phyloP scores from a whole-genome alignment of 768 basidiomycete species.

The Cystofilobasidium macerans region DNA sequence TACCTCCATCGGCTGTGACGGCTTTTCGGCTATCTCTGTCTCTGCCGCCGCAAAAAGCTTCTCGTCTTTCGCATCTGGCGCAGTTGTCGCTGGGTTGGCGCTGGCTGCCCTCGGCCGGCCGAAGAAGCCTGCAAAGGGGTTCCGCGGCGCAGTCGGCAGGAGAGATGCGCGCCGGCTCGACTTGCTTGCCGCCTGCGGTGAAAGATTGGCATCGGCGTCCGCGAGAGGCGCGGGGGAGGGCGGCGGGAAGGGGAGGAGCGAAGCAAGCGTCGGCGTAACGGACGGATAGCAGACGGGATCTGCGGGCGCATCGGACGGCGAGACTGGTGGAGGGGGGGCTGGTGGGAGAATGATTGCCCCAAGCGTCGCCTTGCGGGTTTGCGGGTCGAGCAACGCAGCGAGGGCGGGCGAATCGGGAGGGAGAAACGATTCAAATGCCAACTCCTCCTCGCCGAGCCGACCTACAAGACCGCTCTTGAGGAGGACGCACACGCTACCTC shows the following conservation, averaged over 20 bases:
- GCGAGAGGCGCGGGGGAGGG: conserved; percentile 31
- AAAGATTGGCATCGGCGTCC: not conserved
- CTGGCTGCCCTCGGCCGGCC: conserved; percentile 37
- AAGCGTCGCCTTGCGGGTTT: not conserved
- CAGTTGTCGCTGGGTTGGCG: conserved; percentile 32
- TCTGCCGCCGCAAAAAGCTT: not conserved
- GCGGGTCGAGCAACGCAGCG: conserved; percentile 10
- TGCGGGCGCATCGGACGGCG: not conserved
- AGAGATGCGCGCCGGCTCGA: conserved; percentile 19
- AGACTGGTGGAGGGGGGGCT: not conserved
- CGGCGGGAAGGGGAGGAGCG: conserved; percentile 34
- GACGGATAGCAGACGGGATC: conserved; percentile 34
- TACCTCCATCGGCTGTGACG: conserved; percentile 35
- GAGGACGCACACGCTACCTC: not conserved
- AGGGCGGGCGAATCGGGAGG: conserved; percentile 9
- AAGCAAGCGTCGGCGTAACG: conserved; percentile 6
- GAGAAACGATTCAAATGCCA: conserved; percentile 18
- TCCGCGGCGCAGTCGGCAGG: conserved; percentile 32
- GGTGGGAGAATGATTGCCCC: not conserved
- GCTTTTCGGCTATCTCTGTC: conserved; percentile 33
- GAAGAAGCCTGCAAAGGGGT: conserved; percentile 74
- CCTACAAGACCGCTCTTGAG: conserved; percentile 70
- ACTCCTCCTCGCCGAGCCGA: conserved; percentile 44
- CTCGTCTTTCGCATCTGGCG: conserved; percentile 25
- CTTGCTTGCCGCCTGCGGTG: not conserved